Conservation (phyloP, 441 rosid genomes). For the Eutrema salsugineum region DNA sequence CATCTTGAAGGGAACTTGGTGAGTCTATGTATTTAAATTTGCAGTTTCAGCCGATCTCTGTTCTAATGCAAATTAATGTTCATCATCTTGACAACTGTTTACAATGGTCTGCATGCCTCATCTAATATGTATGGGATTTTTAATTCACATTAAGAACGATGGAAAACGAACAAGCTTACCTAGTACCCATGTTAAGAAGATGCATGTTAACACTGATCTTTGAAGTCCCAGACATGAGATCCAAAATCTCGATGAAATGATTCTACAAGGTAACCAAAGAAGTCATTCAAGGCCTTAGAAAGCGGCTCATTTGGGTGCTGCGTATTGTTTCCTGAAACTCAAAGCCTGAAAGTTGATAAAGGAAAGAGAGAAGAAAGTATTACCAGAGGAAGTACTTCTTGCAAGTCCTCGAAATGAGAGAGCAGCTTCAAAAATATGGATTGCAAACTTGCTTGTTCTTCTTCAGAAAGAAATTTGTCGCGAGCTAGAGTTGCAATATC, state of each 20-base stretch:
- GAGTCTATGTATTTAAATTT: neutral
- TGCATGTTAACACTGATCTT: constrained; percentile 54
- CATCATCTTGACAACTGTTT: neutral
- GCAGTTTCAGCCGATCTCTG: neutral
- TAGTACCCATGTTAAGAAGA: constrained; percentile 66
- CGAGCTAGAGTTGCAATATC: constrained; percentile 46
- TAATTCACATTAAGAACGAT: neutral
- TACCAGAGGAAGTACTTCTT: constrained; percentile 71
- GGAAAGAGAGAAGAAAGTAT: constrained; percentile 9
- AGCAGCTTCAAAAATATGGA: constrained; percentile 79
- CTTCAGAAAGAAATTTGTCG: constrained; percentile 54
- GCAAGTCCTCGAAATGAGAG: constrained; percentile 60
- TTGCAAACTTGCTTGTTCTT: constrained; percentile 69
- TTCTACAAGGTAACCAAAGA: constrained; percentile 41
- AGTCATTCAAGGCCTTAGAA: neutral
- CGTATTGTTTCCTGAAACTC: neutral
- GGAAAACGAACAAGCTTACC: constrained; percentile 41
- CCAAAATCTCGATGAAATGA: constrained; percentile 78
- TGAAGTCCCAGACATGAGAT: constrained; percentile 67
- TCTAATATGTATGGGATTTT: neutral
- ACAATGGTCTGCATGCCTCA: neutral
- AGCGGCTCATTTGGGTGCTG: neutral
- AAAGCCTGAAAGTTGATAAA: constrained; percentile 1
- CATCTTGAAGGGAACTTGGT: neutral
- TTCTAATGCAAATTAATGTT: neutral